Evolutionary conservation across 148 eudicot genomes (phyloP).

Genomic region (Rhododendron molle): DNA sequence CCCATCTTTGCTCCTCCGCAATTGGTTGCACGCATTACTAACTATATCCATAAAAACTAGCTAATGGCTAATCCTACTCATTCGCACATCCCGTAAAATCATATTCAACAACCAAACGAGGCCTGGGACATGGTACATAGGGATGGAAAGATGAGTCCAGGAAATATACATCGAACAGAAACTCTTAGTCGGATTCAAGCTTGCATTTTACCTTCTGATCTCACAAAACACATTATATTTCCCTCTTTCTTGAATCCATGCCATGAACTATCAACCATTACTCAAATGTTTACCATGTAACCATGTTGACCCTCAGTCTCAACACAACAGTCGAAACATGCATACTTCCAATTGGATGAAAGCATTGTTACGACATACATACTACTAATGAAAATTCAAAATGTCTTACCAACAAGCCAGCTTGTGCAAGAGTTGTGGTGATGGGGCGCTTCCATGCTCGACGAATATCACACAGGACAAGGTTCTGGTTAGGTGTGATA

Average conservation of each 20-base stretch:
- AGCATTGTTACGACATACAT: neutral
- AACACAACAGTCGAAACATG: neutral
- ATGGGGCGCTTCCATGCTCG: conserved; percentile 71
- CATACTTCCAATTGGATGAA: neutral
- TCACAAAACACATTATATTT: neutral
- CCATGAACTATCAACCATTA: neutral
- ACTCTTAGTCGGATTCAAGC: neutral
- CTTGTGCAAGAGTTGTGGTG: conserved; percentile 76
- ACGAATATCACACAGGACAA: conserved; percentile 72
- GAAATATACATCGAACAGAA: neutral
- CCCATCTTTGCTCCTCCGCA: neutral
- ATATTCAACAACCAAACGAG: neutral
- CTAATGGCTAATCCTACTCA: neutral
- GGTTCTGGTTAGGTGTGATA: conserved; percentile 93
- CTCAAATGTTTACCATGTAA: neutral
- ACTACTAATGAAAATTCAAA: neutral
- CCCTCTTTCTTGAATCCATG: neutral
- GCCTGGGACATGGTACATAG: neutral
- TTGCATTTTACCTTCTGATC: neutral
- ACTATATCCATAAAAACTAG: neutral
- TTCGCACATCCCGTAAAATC: neutral
- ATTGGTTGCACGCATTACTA: neutral
- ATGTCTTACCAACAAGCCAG: conserved; percentile 72
- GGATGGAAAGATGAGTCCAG: neutral
- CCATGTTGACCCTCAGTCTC: neutral